Conservation (phyloP, 106 monocot species). For the Platanthera zijinensis region DNA sequence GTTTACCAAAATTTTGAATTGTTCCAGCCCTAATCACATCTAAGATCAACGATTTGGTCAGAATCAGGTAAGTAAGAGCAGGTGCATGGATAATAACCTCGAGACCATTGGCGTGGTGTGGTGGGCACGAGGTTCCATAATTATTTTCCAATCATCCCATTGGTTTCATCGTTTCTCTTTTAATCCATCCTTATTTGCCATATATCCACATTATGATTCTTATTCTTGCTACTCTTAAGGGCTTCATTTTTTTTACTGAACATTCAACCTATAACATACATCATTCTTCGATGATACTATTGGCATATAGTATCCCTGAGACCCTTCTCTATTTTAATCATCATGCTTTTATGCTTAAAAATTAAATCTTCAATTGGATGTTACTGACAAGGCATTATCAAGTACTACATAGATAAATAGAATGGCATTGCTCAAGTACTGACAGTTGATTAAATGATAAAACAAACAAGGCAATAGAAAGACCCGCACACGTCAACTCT, state of each 20-base stretch:
- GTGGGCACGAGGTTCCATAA: background rate
- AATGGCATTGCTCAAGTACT: no score
- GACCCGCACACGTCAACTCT: no score
- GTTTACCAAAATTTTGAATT: background rate
- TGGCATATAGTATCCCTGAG: background rate
- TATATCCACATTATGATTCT: background rate
- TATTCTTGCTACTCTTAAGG: background rate
- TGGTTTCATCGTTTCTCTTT: background rate
- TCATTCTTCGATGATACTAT: background rate
- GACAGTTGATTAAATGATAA: no score
- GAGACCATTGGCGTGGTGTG: no score
- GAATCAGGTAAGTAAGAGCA: background rate
- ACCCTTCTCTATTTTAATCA: background rate
- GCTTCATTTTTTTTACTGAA: background rate
- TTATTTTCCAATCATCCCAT: background rate
- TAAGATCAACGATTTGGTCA: background rate
- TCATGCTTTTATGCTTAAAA: background rate
- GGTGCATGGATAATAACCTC: no score
- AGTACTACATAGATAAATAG: no score
- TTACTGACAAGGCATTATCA: no score
- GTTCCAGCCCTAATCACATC: background rate
- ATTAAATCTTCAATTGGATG: background rate
- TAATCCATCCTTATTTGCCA: background rate
- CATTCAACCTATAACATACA: background rate
- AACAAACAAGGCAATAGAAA: no score